A percentile compares a stretch with the other conserved stretches of the same genome.
Evolutionary conservation across 192 early-diverging fungal species (phyloP).

Genomic region (Coemansia sp.): DNA sequence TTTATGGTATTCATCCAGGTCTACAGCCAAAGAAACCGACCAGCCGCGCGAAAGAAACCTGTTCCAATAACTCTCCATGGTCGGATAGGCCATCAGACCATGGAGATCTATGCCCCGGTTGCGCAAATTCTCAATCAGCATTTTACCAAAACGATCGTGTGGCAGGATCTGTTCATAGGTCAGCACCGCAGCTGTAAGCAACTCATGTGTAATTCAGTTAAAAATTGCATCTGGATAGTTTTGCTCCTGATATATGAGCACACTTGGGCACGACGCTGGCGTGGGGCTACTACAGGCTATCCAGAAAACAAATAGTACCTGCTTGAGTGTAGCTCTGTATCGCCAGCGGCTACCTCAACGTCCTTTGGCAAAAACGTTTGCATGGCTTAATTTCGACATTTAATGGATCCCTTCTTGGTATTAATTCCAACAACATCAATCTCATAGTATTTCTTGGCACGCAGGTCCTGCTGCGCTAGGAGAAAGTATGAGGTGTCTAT

Average conservation of each 20-base stretch:
- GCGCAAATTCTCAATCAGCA: conserved; percentile 87
- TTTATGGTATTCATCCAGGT: conserved; percentile 50
- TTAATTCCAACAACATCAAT: conserved; percentile 90
- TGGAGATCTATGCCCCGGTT: conserved; percentile 73
- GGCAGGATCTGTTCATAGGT: conserved; percentile 94
- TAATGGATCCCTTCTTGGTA: conserved; percentile 65
- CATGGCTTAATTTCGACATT: conserved; percentile 53
- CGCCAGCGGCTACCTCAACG: conserved; percentile 53
- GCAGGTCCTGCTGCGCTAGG: conserved; percentile 55
- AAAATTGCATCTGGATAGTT: conserved; percentile 63
- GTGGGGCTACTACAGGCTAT: conserved; percentile 72
- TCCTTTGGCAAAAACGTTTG: conserved; percentile 26
- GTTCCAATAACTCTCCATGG: conserved; percentile 62
- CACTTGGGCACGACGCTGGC: conserved; percentile 58
- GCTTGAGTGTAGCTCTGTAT: conserved; percentile 64
- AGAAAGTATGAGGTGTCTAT: conserved; percentile 92
- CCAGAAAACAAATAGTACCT: conserved; percentile 72
- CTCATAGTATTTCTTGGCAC: conserved; percentile 68
- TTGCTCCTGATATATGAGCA: conserved; percentile 83
- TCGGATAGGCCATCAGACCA: conserved; percentile 70
- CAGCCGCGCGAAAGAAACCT: conserved; percentile 67
- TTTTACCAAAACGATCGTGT: conserved; percentile 82
- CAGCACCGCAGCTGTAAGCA: conserved; percentile 57
- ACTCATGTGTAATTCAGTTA: conserved; percentile 58
- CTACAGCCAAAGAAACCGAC: conserved; percentile 54